phyloP scores from a whole-genome alignment of 768 basidiomycete species.

The Boletus pseudopeckii region DNA sequence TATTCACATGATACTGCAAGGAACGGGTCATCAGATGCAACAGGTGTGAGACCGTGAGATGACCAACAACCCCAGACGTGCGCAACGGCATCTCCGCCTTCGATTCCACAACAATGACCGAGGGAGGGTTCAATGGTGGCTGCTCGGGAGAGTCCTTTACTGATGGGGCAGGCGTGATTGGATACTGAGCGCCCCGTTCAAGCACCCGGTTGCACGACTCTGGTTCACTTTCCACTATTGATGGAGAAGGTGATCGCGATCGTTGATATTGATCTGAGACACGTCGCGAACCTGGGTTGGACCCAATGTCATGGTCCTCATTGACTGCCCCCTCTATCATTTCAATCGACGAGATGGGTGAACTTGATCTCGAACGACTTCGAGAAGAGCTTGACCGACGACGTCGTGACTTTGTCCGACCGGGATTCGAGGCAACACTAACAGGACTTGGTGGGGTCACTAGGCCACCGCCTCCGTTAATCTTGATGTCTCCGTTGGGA shows the following conservation, averaged over 20 bases:
- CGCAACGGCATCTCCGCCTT: conserved; percentile 18
- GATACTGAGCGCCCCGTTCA: conserved; percentile 23
- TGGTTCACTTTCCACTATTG: conserved; percentile 30
- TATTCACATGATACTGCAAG: conserved; percentile 28
- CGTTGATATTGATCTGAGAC: conserved; percentile 23
- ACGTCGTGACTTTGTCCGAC: conserved; percentile 37
- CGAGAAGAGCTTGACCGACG: conserved; percentile 42
- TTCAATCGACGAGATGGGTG: conserved; percentile 33
- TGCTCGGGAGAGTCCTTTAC: conserved; percentile 30
- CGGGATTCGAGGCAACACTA: conserved; percentile 63
- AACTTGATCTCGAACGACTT: conserved; percentile 36
- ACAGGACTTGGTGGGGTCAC: conserved; percentile 78
- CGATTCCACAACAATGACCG: conserved; percentile 10
- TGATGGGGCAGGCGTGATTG: conserved; percentile 30
- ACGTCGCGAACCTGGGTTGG: conserved; percentile 21
- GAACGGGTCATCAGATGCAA: conserved; percentile 19
- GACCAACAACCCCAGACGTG: conserved; percentile 28
- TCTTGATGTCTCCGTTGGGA: conserved; percentile 32
- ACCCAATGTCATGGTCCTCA: conserved; percentile 15
- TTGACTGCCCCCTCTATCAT: conserved; percentile 31
- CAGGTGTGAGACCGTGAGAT: conserved; percentile 15
- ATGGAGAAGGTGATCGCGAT: conserved; percentile 31
- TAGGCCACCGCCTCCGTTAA: conserved; percentile 43
- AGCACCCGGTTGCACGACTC: conserved; percentile 21
- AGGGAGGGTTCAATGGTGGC: conserved; percentile 6